Evolutionary conservation across 176 grass and related monocot genomes (phyloP).

Genomic region (Alopecurus myosuroides): DNA sequence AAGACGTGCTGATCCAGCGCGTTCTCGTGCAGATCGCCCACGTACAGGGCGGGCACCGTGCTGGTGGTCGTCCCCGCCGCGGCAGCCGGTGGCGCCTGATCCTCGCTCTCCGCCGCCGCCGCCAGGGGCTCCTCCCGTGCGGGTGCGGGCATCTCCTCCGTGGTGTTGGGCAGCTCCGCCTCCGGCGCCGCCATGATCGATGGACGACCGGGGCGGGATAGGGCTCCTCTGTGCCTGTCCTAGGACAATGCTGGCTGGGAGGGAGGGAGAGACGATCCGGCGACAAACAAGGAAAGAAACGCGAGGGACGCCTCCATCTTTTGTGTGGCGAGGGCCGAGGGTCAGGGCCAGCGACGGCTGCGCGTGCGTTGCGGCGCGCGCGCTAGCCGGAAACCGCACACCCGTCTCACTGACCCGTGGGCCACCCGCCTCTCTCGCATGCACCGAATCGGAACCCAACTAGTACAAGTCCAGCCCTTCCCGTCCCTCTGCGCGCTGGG

Average conservation of each 20-base stretch:
- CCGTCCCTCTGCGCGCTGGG: constrained; percentile 4
- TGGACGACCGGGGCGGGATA: neutral
- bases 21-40: constrained; percentile 55
- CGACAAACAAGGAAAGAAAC: neutral
- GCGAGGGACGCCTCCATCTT: neutral
- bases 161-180: neutral
- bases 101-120: neutral
- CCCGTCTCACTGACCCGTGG: neutral
- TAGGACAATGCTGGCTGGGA: neutral
- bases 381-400: constrained; percentile 2
- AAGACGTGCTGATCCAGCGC: constrained; percentile 43
- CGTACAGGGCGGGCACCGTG: constrained; percentile 50
- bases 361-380: constrained; percentile 1
- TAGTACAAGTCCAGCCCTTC: neutral
- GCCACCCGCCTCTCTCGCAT: constrained; percentile 13
- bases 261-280: neutral
- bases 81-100: neutral
- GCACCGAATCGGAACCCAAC: neutral
- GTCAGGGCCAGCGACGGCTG: neutral
- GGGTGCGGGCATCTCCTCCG: neutral
- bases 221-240: neutral
- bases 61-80: neutral
- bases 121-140: neutral
- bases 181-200: constrained; percentile 11
- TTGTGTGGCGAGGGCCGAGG: neutral